These are phyloP conservation scores for Trametes maxima DNA, from an alignment of 768 basidiomycete genomes.

Conservation along the genomic window DNA sequence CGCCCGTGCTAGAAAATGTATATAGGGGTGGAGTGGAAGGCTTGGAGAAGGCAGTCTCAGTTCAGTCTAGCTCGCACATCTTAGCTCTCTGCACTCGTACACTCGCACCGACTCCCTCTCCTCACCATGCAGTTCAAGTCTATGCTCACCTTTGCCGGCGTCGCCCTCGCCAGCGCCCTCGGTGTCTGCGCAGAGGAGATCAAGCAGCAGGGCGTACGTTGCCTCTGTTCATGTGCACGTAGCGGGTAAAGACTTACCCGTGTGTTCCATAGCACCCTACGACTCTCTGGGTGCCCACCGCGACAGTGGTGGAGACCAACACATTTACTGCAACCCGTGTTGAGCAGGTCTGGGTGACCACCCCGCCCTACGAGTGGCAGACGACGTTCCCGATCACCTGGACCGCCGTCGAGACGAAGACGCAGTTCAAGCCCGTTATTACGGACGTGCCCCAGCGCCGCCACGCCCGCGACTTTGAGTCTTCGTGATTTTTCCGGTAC, in stretches of 20 bases:
- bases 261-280: neutral
- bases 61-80: conserved; percentile 6
- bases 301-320: conserved; percentile 19
- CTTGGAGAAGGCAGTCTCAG: conserved; percentile 2
- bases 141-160: conserved; percentile 14
- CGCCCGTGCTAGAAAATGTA: neutral
- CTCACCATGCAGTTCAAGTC: conserved; percentile 19
- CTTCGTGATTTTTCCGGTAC: conserved; percentile 5
- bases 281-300: conserved; percentile 21
- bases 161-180: conserved; percentile 12
- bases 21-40: conserved; percentile 11
- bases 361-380: conserved; percentile 17
- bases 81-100: conserved; percentile 5
- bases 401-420: conserved; percentile 17
- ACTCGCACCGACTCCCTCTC: neutral
- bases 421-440: conserved; percentile 14
- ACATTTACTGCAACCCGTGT: conserved; percentile 20
- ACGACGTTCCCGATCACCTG: conserved; percentile 22
- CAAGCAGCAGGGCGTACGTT: conserved; percentile 12
- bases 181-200: conserved; percentile 11
- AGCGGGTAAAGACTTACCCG: neutral
- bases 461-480: conserved; percentile 20
- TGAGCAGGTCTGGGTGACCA: conserved; percentile 20
- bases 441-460: conserved; percentile 8
- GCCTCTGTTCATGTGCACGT: neutral